Evolutionary conservation across 305 asterid genomes (phyloP).

Genomic region (Solanum hybrid): DNA sequence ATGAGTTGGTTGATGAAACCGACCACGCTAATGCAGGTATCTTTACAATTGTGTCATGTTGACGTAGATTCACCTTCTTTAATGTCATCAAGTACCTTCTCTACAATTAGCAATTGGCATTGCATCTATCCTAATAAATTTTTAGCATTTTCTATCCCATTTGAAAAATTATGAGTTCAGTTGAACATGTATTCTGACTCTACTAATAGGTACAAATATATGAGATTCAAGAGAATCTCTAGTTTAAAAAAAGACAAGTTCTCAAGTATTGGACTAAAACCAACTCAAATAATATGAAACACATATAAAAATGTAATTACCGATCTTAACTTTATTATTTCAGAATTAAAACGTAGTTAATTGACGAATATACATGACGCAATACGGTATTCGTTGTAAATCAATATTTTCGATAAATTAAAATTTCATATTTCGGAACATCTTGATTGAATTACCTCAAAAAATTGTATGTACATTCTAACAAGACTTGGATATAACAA

Average conservation of each 20-base stretch:
- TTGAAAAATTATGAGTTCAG: not conserved
- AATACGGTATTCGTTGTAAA: not conserved
- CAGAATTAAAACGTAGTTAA: not conserved
- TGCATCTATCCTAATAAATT: not conserved
- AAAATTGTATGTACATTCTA: not conserved
- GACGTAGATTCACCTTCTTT: not conserved
- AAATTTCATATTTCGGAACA: not conserved
- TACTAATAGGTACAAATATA: not conserved
- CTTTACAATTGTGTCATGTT: not conserved
- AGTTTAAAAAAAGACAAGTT: not conserved
- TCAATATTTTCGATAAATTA: not conserved
- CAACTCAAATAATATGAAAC: not conserved
- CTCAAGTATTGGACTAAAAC: not conserved
- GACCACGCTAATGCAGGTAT: slow-evolving; percentile 3
- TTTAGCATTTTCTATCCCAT: not conserved
- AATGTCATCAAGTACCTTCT: not conserved
- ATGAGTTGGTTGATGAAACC: not conserved
- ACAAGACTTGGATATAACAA: not conserved
- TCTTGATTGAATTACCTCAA: not conserved
- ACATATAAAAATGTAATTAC: not conserved
- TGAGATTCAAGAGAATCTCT: not conserved
- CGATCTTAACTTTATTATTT: not conserved
- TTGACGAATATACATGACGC: not conserved
- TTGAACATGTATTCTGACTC: not conserved
- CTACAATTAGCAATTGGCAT: not conserved